Base-by-base conservation (phyloP, 805 yeast species). In the Metschnikowia baotianmanensis region DNA sequence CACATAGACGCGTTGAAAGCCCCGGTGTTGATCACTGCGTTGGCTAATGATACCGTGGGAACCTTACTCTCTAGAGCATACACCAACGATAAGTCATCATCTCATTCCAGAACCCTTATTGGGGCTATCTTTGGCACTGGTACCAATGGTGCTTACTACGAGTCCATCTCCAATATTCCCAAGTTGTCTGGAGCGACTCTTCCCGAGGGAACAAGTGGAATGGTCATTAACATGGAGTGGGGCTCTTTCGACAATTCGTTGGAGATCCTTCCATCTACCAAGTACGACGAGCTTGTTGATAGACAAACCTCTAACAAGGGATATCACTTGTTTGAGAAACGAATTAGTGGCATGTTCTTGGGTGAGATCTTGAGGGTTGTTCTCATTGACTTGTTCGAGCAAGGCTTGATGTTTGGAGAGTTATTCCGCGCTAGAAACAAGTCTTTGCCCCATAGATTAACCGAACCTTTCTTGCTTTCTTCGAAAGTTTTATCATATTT, bases 61-160 rank as follows among this genome's bases (percentile, higher is more conserved):
- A 90, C 98, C 10, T 73, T 91, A 46, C 71, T 91, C 57, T 82
- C 96, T 8, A 81, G 96, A 55, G 83, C 96, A 20, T 91, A 91
- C 65, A 71, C 86, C 4, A 78, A 86, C 25, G 69, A 76, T 37
- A 73, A 80, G 27, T 62, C 74, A 16, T 75, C 81, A 46, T 76
- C 82, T 36, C 80, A 79, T 45, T 80, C 93, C 34, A 81, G 80
- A 42, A 86, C 97, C 8, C 76, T 85, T 7, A 72, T 90, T 50
- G 98, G 99, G 35, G 82, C 90, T 47, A 91, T 91, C 48, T 87
- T 90, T 57, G 99, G 99, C 51, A 93, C 99, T 2, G 99, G 99
- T 59, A 91, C 98, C 21, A 91, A 91, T 63, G 97, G 97, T 47
- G 96, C 96, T 12, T 91, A 93, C 65, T 73, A 78, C 59, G 99